Conservation (phyloP, 2,329 filamentous ascomycete species). For the Coniochaeta hoffmannii region DNA sequence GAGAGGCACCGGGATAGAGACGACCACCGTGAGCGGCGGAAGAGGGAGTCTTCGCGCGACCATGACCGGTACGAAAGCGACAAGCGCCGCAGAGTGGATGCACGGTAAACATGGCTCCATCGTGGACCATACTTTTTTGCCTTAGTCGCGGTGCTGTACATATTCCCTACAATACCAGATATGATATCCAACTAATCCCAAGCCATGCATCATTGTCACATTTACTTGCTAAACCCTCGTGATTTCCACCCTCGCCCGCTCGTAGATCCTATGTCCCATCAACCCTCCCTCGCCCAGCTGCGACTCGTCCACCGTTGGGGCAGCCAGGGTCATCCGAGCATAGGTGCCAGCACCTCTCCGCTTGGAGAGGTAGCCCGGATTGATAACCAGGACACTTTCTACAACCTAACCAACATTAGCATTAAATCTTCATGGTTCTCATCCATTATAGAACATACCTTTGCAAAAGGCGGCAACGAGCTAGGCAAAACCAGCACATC, state of each 20-base stretch:
- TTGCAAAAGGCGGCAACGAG: conserved; percentile 76
- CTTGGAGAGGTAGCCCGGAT: conserved; percentile 83
- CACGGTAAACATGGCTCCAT: conserved; percentile 15
- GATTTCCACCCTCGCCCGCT: conserved; percentile 81
- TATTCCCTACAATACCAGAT: neutral
- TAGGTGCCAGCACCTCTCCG: conserved; percentile 79
- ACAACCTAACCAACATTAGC: conserved; percentile 56
- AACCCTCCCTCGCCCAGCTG: conserved; percentile 49
- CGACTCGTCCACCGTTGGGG: conserved; percentile 50
- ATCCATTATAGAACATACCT: conserved; percentile 46
- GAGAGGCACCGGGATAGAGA: conserved; percentile 24
- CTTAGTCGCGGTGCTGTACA: neutral
- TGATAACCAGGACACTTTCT: conserved; percentile 82
- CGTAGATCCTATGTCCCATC: conserved; percentile 69
- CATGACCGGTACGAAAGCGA: conserved; percentile 47
- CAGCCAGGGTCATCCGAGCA: conserved; percentile 68
- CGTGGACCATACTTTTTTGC: conserved; percentile 4
- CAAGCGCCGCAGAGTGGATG: conserved; percentile 52
- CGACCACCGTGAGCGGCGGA: conserved; percentile 26
- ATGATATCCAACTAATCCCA: conserved; percentile 10
- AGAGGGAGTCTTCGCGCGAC: conserved; percentile 50
- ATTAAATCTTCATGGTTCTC: conserved; percentile 6
- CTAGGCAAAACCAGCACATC: conserved; percentile 83
- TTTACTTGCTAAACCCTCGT: conserved; percentile 54
- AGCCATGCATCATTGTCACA: neutral